Percentiles rank a stretch among this genome's conserved stretches.
Conservation (phyloP, 305 asterid species). For the Fraxinus greggii region DNA sequence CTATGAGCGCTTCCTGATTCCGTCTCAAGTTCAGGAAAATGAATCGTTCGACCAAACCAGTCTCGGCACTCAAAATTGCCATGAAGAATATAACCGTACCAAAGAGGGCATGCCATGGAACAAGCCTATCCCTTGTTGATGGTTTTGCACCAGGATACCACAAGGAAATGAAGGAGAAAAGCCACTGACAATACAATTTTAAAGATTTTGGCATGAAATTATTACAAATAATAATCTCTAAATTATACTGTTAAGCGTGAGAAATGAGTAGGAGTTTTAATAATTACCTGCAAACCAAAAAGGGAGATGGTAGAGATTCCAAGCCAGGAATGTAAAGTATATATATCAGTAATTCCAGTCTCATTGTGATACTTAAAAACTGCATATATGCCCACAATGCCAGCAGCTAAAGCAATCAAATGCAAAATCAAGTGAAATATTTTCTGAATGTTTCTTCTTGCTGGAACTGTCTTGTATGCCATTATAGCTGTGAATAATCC, state of each 20-base stretch:
- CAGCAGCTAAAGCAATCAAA: conserved; percentile 45
- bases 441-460: conserved; percentile 34
- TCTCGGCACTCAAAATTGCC: conserved; percentile 48
- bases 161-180: conserved; percentile 44
- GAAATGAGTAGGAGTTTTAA: background rate
- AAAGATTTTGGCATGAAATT: background rate
- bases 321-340: conserved; percentile 69
- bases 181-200: conserved; percentile 39
- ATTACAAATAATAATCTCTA: background rate
- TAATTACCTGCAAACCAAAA: conserved; percentile 48
- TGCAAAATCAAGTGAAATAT: conserved; percentile 43
- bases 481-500: conserved; percentile 42
- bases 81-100: conserved; percentile 48
- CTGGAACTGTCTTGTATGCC: conserved; percentile 42
- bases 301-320: conserved; percentile 61
- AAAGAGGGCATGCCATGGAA: conserved; percentile 54
- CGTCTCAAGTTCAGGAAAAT: conserved; percentile 28
- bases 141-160: conserved; percentile 33
- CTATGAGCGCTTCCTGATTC: conserved; percentile 41
- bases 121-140: conserved; percentile 37
- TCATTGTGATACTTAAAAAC: conserved; percentile 60
- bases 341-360: conserved; percentile 33
- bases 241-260: background rate
- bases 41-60: conserved; percentile 57
- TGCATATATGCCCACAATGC: conserved; percentile 52